Percentiles rank a stretch among this genome's conserved stretches.
Conservation (phyloP, 2,329 filamentous ascomycete species). For the Geoglossum cookeanum region DNA sequence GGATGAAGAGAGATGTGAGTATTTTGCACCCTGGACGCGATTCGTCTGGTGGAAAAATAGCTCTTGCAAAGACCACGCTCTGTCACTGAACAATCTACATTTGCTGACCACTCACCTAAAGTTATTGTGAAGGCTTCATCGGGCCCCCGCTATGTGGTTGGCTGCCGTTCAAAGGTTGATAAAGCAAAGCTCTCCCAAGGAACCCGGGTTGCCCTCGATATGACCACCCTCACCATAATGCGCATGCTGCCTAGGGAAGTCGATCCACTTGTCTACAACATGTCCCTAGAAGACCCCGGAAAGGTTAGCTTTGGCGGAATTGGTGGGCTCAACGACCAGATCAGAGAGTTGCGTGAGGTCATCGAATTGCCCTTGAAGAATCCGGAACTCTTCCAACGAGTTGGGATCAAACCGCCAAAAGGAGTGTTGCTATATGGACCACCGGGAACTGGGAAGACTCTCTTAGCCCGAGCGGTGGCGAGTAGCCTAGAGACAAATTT, state of each 20-base stretch:
- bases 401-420: constrained; percentile 97
- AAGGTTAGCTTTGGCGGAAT: constrained; percentile 97
- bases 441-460: constrained; percentile 89
- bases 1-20: constrained; percentile 92
- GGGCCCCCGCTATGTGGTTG: constrained; percentile 91
- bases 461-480: constrained; percentile 83
- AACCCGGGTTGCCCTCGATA: constrained; percentile 89
- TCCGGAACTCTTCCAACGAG: constrained; percentile 87
- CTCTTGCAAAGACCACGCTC: not conserved
- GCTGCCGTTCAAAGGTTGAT: constrained; percentile 95
- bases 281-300: constrained; percentile 95
- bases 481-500: constrained; percentile 97
- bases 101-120: constrained; percentile 20
- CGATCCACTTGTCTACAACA: constrained; percentile 97
- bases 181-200: constrained; percentile 95
- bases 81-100: not conserved
- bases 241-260: constrained; percentile 97
- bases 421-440: constrained; percentile 91
- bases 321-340: constrained; percentile 94
- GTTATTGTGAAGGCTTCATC: constrained; percentile 98
- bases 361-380: constrained; percentile 98
- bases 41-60: not conserved
- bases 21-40: not conserved
- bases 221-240: constrained; percentile 99
- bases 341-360: constrained; percentile 88